Evolutionary conservation across 345 rosid genomes (phyloP), one percentile per base, ranked within the genome.

Genomic region (Ricinus communis): DNA sequence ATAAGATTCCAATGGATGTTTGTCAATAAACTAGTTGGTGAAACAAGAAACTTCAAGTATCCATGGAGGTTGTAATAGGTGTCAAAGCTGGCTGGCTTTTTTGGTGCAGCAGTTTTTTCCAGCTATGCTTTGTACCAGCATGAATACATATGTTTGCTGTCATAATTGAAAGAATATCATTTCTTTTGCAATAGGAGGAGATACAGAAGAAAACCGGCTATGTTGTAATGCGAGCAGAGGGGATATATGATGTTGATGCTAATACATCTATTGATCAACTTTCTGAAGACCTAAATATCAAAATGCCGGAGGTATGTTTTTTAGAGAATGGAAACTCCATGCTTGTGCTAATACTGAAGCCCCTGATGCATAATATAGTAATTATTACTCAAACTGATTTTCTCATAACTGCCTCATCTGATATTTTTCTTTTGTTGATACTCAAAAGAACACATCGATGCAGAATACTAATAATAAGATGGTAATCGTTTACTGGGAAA

Each of bases 181-280:
- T 64, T 76, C 65, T 73, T 71, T 10, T 71, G 52, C 70, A 27
- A 77, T 68, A 95, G 99, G 99, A 95, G 83, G 99, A 95, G 83
- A 95, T 95, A 78, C 96, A 93, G 83, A 95, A 93, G 87, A 95
- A 95, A 81, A 95, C 99, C 40, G 98, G 99, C 65, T 93, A 92
- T 74, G 86, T 95, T 70, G 98, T 93, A 31, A 93, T 90, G 99
- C 86, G 96, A 82, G 98, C 93, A 43, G 97, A 93, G 65, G 99
- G 98, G 66, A 75, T 90, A 60, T 93, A 82, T 79, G 99, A 95
- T 62, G 93, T 95, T 76, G 99, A 95, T 88, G 99, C 97, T 18
- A 95, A 95, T 76, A 93, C 98, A 69, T 86, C 99, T 46, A 95
- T 89, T 70, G 99, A 95, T 82, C 99, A 92, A 73, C 90, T 93